These are phyloP conservation scores for Penicillium brasilianum DNA, from an alignment of 2,329 filamentous ascomycete species.

Conservation along the genomic window DNA sequence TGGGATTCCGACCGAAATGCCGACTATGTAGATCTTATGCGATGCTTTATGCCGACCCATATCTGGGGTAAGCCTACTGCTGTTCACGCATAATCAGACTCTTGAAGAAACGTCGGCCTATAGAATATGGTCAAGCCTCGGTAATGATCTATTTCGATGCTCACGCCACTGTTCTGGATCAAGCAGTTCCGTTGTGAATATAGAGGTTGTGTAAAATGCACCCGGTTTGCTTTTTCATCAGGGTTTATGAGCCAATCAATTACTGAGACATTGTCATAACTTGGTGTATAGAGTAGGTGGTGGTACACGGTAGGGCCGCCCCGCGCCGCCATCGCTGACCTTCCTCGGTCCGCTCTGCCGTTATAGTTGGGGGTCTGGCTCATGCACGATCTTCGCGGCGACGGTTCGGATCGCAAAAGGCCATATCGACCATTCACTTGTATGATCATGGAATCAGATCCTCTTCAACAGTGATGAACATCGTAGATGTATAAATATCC, in stretches of 20 bases:
- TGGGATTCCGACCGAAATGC: slow-evolving; percentile 15
- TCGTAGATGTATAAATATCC: not conserved
- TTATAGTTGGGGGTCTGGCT: not conserved
- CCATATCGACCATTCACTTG: not conserved
- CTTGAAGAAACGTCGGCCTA: not conserved
- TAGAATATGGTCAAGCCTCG: slow-evolving; percentile 19
- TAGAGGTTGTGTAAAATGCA: not conserved
- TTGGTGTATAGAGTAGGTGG: not conserved
- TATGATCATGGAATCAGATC: not conserved
- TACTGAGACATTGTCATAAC: not conserved
- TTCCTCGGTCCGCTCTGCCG: slow-evolving; percentile 27
- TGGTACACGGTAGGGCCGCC: slow-evolving; percentile 3
- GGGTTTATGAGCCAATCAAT: not conserved
- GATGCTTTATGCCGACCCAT: not conserved
- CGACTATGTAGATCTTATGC: slow-evolving; percentile 16
- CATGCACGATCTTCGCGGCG: not conserved
- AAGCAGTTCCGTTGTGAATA: not conserved
- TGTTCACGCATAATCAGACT: slow-evolving; percentile 7
- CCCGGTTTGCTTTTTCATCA: not conserved
- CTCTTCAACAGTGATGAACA: not conserved
- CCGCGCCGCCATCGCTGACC: slow-evolving; percentile 7
- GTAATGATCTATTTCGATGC: slow-evolving; percentile 8
- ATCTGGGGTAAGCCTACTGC: not conserved
- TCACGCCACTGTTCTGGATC: slow-evolving; percentile 17
- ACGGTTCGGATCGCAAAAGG: not conserved